Base-by-base conservation (phyloP, 2,329 filamentous ascomycete species). In the Fusarium protoensiforme region DNA sequence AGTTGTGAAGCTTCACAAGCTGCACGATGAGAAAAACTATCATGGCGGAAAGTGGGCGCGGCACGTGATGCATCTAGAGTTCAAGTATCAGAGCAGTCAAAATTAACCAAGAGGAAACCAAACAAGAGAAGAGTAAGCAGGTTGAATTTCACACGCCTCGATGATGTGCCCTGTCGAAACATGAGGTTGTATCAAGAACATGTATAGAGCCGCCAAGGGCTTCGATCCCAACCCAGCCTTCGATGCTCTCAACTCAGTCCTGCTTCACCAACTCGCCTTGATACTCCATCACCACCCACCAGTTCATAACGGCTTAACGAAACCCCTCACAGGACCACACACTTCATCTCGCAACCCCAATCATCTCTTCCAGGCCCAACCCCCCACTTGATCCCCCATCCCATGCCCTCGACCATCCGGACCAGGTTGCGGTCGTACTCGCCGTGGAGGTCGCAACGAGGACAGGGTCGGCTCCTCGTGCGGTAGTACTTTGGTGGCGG, bases 391-490 rank as follows among this genome's bases (percentile, higher is more conserved):
- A 87, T 71, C 22, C 85, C 85, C 63, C 82, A 81, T 24, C 81
- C 81, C 75, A 87, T 82, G 31, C 79, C 74, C 51, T 83, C 73
- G 53, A 90, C 83, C 81, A 88, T 84, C 53, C 87, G 83, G 24
- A 85, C 75, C 60, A 77, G 70, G 76, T 90, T 88, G 46, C 80
- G 80, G 73, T 90, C 87, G 71, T 88, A 89, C 9, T 61, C 51
- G 5, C 81, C 81, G 10, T 69, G 64, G n/a, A 83, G 73, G 9
- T 80, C 80, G 66, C 87, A 87, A 22, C 78, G 78, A 38, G 84
- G 87, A 69, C 85, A 87, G 38, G 80, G 79, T 56, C 83, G 80
- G 71, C 71, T 80, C 67, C 63, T 78, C 53, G 81, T 87, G 59
- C 72, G 74, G 67, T 83, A 81, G 65, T 82, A 75, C 13, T 76